These are phyloP conservation scores for Chalara sp. DNA, from an alignment of 2,329 filamentous ascomycete species.

Conservation along the genomic window DNA sequence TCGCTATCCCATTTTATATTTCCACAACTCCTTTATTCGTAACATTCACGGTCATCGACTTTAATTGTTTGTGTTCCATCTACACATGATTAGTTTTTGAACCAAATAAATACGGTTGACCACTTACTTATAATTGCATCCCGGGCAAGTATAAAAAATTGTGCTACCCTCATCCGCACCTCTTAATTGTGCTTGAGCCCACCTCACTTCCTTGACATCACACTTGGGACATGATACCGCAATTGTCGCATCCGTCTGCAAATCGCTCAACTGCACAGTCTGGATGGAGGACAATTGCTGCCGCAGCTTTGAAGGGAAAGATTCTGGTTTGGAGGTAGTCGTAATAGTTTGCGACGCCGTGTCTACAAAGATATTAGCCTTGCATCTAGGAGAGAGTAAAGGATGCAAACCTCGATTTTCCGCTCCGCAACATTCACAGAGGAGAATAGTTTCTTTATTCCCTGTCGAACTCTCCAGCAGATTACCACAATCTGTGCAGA, in stretches of 20 bases:
- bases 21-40: too few relatives aligned
- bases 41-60: neutral
- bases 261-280: constrained; percentile 68
- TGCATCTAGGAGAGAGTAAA: neutral
- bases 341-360: constrained; percentile 68
- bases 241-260: constrained; percentile 65
- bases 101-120: neutral
- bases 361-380: constrained; percentile 36
- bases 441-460: constrained; percentile 65
- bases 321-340: constrained; percentile 79
- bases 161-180: constrained; percentile 94
- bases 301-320: constrained; percentile 85
- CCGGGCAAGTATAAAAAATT: constrained; percentile 74
- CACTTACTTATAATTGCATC: constrained; percentile 76
- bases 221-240: constrained; percentile 73
- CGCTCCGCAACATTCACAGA: constrained; percentile 80
- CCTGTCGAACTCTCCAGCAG: constrained; percentile 76
- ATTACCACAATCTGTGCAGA: constrained; percentile 90
- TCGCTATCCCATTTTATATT: too few relatives aligned
- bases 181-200: constrained; percentile 76
- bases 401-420: constrained; percentile 65
- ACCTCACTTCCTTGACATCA: constrained; percentile 74
- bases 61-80: constrained; percentile 32
- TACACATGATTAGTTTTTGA: constrained; percentile 14
- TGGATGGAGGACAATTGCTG: constrained; percentile 84